A percentile compares a stretch with the other conserved stretches of the same genome.
These are phyloP conservation scores for Helicocarpus griseus DNA, from an alignment of 2,329 filamentous ascomycete genomes.

Conservation along the genomic window DNA sequence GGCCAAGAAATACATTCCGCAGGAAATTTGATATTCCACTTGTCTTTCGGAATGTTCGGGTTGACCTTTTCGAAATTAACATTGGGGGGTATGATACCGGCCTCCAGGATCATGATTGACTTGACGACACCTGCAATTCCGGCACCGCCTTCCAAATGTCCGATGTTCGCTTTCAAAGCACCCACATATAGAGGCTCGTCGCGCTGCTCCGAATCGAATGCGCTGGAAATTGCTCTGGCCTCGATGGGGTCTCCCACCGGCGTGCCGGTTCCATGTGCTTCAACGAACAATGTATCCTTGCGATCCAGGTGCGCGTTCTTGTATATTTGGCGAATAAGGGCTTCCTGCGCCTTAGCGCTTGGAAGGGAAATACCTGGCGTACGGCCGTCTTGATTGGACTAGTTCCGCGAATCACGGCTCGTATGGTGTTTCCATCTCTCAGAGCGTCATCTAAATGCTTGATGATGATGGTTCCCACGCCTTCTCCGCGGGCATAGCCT, in stretches of 20 bases:
- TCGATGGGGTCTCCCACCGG: constrained; percentile 21
- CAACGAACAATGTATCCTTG: constrained; percentile 13
- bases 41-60: constrained; percentile 15
- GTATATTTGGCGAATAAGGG: constrained; percentile 18
- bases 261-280: constrained; percentile 30
- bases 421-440: constrained; percentile 30
- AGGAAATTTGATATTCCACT: constrained; percentile 15
- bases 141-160: constrained; percentile 14
- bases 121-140: constrained; percentile 17
- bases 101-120: constrained; percentile 12
- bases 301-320: constrained; percentile 10
- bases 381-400: constrained; percentile 33
- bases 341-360: constrained; percentile 19
- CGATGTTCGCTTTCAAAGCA: constrained; percentile 6
- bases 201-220: constrained; percentile 5
- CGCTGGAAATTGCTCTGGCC: constrained; percentile 8
- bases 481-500: constrained; percentile 38
- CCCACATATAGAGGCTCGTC: constrained; percentile 11
- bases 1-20: constrained; percentile 19
- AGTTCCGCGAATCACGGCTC: constrained; percentile 29
- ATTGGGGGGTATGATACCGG: constrained; percentile 13
- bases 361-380: constrained; percentile 34
- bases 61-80: constrained; percentile 20
- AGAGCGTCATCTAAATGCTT: constrained; percentile 31
- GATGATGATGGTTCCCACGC: constrained; percentile 28